phyloP scores from a whole-genome alignment of 768 basidiomycete species.

The Tulasnella sp. region DNA sequence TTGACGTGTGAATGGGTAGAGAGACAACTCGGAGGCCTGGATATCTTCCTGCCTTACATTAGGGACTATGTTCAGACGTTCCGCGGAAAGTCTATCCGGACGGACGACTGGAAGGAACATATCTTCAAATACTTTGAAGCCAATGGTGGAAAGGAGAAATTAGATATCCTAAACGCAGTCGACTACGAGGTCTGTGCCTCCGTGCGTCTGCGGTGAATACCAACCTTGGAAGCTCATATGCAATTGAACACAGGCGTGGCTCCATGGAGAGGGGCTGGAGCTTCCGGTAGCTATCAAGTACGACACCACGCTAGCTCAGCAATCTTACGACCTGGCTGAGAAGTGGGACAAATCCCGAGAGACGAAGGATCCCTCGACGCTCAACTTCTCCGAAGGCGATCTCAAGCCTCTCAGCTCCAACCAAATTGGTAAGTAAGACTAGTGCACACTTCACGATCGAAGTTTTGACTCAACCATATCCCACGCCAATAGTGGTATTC shows the following conservation, averaged over 20 bases:
- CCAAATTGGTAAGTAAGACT: constrained; percentile 49
- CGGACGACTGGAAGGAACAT: constrained; percentile 72
- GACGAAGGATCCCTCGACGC: constrained; percentile 32
- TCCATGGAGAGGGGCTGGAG: constrained; percentile 64
- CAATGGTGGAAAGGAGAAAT: constrained; percentile 47
- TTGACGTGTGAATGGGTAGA: constrained; percentile 32
- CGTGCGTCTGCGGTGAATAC: not conserved
- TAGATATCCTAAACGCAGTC: constrained; percentile 53
- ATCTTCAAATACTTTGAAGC: constrained; percentile 57
- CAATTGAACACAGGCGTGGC: constrained; percentile 46
- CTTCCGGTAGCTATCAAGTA: constrained; percentile 69
- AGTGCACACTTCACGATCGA: no score
- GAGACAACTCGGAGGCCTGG: constrained; percentile 63
- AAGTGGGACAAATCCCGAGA: constrained; percentile 60
- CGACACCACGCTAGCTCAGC: constrained; percentile 56
- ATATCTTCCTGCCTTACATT: constrained; percentile 75
- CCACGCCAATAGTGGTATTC: constrained; percentile 48
- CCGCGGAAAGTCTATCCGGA: constrained; percentile 66
- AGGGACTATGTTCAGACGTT: constrained; percentile 73
- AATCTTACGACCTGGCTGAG: constrained; percentile 59
- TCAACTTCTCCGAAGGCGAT: constrained; percentile 50
- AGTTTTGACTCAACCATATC: constrained; percentile 23
- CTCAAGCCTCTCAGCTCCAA: constrained; percentile 55
- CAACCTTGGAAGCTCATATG: not conserved
- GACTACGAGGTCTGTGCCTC: constrained; percentile 57